A percentile compares a stretch with the other conserved stretches of the same genome.
These are phyloP conservation scores for Pichia thaimueangensis DNA, from an alignment of 805 yeast genomes.

Conservation along the genomic window DNA sequence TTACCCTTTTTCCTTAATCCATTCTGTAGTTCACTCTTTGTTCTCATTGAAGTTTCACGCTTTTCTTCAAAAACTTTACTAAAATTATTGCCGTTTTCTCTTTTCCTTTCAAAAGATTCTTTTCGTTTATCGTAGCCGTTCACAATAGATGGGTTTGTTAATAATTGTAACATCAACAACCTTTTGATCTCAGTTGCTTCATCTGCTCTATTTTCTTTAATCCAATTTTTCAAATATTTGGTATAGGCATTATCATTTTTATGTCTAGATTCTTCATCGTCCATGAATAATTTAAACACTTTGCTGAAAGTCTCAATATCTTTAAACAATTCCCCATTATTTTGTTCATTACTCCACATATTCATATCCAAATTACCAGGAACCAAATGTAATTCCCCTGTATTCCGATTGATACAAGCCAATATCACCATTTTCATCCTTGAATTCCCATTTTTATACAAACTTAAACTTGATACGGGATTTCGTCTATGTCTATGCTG, in stretches of 20 bases:
- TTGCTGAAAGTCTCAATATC: constrained; percentile 24
- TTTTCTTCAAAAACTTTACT: no score
- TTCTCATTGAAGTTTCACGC: no score
- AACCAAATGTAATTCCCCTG: constrained; percentile 29
- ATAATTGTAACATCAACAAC: constrained; percentile 22
- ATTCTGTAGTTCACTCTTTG: neutral
- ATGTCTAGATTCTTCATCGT: neutral
- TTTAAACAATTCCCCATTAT: constrained; percentile 28
- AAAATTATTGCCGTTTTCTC: neutral
- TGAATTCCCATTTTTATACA: constrained; percentile 22
- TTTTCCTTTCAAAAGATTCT: neutral
- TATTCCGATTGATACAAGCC: constrained; percentile 26
- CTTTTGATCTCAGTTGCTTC: constrained; percentile 18
- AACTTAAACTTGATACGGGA: constrained; percentile 21
- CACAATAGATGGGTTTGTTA: constrained; percentile 23
- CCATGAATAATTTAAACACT: constrained; percentile 19
- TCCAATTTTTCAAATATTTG: constrained; percentile 9
- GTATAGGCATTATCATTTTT: neutral
- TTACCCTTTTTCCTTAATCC: neutral
- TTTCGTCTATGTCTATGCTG: constrained; percentile 24
- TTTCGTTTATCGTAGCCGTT: constrained; percentile 1
- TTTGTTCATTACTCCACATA: constrained; percentile 31
- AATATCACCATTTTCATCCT: constrained; percentile 22
- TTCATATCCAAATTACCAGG: constrained; percentile 31
- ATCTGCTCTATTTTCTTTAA: constrained; percentile 6